Conservation (phyloP, 176 grass and related monocot genomes). For the Oryza punctata region DNA sequence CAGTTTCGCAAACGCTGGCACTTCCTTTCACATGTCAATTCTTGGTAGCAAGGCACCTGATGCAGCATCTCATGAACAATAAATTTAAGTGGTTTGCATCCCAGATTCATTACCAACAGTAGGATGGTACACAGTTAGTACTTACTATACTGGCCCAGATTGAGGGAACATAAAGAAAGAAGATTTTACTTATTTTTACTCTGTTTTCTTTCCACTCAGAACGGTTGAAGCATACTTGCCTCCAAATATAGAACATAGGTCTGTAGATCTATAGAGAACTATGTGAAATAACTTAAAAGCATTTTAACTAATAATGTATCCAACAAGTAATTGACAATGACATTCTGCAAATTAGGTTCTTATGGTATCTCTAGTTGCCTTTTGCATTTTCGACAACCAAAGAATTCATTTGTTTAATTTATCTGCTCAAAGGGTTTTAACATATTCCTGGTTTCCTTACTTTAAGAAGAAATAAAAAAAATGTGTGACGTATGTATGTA, state of each 20-base stretch:
- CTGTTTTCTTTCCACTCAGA: constrained; percentile 7
- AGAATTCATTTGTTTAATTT: neutral
- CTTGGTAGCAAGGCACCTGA: constrained; percentile 99
- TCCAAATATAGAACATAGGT: neutral
- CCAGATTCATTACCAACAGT: neutral
- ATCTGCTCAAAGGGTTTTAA: neutral
- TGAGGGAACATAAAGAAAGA: neutral
- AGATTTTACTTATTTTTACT: constrained; percentile 15
- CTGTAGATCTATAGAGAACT: neutral
- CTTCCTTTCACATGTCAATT: constrained; percentile 95
- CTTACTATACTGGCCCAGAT: neutral
- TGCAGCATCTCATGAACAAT: constrained; percentile 27
- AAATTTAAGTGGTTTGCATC: constrained; percentile 25
- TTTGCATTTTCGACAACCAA: neutral
- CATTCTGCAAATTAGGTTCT: constrained; percentile 8
- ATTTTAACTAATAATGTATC: neutral
- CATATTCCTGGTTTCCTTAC: neutral
- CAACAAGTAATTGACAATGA: neutral
- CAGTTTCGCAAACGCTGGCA: constrained; percentile 74
- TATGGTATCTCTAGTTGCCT: neutral
- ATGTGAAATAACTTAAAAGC: neutral
- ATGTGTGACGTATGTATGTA: constrained; percentile 23
- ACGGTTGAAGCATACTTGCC: constrained; percentile 7
- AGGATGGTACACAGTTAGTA: neutral
- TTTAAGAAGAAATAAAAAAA: neutral